Percentiles rank a stretch among this genome's conserved stretches.
Conservation (phyloP, 805 yeast genomes). For the Nakazawaea peltata region DNA sequence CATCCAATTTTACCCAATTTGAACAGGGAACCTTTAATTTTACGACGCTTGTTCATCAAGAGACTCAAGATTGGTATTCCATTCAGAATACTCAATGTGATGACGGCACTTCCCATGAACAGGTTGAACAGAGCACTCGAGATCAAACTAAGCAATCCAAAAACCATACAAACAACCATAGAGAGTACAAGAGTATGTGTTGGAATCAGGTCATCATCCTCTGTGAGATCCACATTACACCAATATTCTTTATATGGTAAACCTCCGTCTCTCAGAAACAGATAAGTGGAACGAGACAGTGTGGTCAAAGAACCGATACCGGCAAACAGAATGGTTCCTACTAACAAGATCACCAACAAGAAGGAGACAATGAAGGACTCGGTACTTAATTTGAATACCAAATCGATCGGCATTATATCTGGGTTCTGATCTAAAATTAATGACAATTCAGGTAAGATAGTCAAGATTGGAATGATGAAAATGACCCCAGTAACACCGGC, state of each 20-base stretch:
- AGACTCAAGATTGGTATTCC: conserved; percentile 67
- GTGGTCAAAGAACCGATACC: conserved; percentile 77
- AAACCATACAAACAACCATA: conserved; percentile 48
- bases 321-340: conserved; percentile 67
- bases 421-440: conserved; percentile 50
- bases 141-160: conserved; percentile 59
- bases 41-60: conserved; percentile 48
- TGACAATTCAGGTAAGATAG: conserved; percentile 61
- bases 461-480: conserved; percentile 63
- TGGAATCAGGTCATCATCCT: conserved; percentile 53
- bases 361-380: conserved; percentile 62
- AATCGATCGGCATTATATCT: conserved; percentile 70
- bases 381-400: conserved; percentile 65
- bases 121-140: conserved; percentile 76
- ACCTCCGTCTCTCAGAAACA: conserved; percentile 79
- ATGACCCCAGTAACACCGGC: conserved; percentile 64
- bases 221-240: conserved; percentile 53
- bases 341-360: conserved; percentile 54
- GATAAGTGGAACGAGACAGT: conserved; percentile 74
- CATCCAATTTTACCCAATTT: conserved; percentile 59
- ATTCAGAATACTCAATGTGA: conserved; percentile 66
- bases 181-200: conserved; percentile 61
- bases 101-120: conserved; percentile 76
- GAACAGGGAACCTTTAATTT: conserved; percentile 62
- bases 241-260: conserved; percentile 58